Evolutionary conservation across 257 asterid species (phyloP).

Genomic region (Linderniella brevidens): DNA sequence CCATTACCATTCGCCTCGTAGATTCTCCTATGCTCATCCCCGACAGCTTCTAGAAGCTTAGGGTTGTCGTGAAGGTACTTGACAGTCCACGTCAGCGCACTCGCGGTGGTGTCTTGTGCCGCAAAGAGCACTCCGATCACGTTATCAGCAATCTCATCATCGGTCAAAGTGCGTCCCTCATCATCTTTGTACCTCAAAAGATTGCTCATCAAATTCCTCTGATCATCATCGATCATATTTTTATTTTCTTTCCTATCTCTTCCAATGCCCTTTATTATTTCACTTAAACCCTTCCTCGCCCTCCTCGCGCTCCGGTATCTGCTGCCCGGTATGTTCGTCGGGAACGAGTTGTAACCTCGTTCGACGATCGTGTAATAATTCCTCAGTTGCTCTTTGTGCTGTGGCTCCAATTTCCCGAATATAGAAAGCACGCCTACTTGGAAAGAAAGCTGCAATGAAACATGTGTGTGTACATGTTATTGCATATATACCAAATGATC

Average conservation of each 20-base stretch:
- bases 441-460: constrained; percentile 34
- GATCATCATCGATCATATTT: not conserved
- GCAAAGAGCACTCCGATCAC: constrained; percentile 4
- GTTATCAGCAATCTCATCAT: constrained; percentile 47
- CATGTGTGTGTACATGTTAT: too few relatives aligned
- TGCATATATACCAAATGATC: too few relatives aligned
- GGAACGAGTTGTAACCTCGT: constrained; percentile 69
- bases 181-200: constrained; percentile 30
- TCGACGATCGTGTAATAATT: constrained; percentile 28
- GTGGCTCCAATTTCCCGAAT: constrained; percentile 23
- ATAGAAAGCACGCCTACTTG: constrained; percentile 57
- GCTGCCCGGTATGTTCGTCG: constrained; percentile 46
- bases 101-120: constrained; percentile 3
- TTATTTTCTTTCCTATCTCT: constrained; percentile 25
- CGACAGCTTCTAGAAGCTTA: constrained; percentile 2
- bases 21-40: constrained; percentile 3
- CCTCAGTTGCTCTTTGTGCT: constrained; percentile 26
- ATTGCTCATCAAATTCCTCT: constrained; percentile 22
- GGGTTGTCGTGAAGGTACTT: constrained; percentile 5
- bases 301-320: constrained; percentile 40
- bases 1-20: constrained; percentile 31
- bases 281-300: constrained; percentile 43
- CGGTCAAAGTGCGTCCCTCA: constrained; percentile 23
- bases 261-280: constrained; percentile 23
- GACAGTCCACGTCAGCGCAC: constrained; percentile 6